Percentiles rank a stretch among this genome's conserved stretches.
These are phyloP conservation scores for Aspergillus nanangensis DNA, from an alignment of 495 filamentous ascomycete species.

Conservation along the genomic window DNA sequence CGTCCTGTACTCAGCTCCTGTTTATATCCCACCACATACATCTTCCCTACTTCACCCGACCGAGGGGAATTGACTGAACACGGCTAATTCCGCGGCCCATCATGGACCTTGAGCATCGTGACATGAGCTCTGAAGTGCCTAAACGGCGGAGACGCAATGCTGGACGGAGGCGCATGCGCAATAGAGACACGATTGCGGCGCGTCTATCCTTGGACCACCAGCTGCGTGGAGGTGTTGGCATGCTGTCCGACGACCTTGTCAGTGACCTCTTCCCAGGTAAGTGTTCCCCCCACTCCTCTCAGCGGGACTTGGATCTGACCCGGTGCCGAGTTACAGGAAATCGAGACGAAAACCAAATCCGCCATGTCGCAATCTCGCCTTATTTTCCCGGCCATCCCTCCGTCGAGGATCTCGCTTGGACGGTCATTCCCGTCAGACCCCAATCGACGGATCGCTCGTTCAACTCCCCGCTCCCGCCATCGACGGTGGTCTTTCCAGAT, in stretches of 20 bases:
- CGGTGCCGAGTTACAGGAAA: slow-evolving; percentile 1
- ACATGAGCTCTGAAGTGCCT: slow-evolving; percentile 35
- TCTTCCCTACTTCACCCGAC: slow-evolving; percentile 1
- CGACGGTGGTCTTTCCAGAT: slow-evolving; percentile 79
- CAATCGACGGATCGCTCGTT: slow-evolving; percentile 73
- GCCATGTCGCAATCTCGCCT: slow-evolving; percentile 76
- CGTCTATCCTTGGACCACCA: slow-evolving; percentile 72
- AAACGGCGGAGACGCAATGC: slow-evolving; percentile 34
- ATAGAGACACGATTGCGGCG: slow-evolving; percentile 55
- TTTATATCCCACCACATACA: too few species aligned
- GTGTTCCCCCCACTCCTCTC: not conserved
- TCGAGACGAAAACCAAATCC: slow-evolving; percentile 29
- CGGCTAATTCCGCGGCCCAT: slow-evolving; percentile 13
- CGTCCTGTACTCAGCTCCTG: too few species aligned
- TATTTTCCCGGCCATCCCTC: slow-evolving; percentile 60
- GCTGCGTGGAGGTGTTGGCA: slow-evolving; percentile 80
- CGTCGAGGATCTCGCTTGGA: slow-evolving; percentile 69
- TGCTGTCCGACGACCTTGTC: slow-evolving; percentile 82
- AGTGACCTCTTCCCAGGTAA: slow-evolving; percentile 66
- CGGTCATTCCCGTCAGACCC: slow-evolving; percentile 69
- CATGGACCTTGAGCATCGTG: slow-evolving; percentile 37
- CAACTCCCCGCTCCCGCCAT: slow-evolving; percentile 64
- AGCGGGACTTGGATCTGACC: not conserved
- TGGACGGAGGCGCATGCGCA: slow-evolving; percentile 40
- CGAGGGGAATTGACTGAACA: slow-evolving; percentile 22